These are phyloP conservation scores for Boehmeria nivea DNA, from an alignment of 306 rosid genomes.

Conservation along the genomic window DNA sequence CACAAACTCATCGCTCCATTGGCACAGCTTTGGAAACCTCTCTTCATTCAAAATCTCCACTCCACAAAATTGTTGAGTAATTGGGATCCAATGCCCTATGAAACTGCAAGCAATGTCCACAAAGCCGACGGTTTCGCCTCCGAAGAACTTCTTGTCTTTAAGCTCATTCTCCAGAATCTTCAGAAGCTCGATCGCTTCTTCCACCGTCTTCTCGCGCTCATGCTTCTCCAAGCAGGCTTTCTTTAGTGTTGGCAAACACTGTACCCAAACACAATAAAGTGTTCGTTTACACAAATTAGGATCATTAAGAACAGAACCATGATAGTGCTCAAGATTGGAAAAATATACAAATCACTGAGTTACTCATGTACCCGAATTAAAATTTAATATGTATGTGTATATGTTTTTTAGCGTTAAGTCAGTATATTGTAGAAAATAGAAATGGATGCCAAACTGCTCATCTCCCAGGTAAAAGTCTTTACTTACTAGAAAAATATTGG, in stretches of 20 bases:
- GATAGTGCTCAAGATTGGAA: no score
- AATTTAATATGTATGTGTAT: no score
- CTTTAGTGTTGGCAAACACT: conserved; percentile 18
- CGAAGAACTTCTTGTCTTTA: conserved; percentile 42
- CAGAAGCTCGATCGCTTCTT: conserved; percentile 30
- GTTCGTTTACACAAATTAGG: no score
- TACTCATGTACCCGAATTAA: no score
- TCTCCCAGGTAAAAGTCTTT: no score
- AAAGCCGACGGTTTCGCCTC: conserved; percentile 44
- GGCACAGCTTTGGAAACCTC: conserved; percentile 35
- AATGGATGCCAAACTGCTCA: no score
- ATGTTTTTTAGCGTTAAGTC: no score
- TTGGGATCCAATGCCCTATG: conserved; percentile 37
- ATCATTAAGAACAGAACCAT: no score
- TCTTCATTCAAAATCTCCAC: conserved; percentile 21
- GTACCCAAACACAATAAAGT: background rate
- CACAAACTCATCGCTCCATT: conserved; percentile 34
- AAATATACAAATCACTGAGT: no score
- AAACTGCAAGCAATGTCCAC: conserved; percentile 34
- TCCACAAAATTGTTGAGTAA: conserved; percentile 29
- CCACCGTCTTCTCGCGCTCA: conserved; percentile 28
- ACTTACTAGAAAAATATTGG: no score
- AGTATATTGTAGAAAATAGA: no score
- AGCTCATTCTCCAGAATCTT: conserved; percentile 46
- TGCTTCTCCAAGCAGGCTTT: conserved; percentile 23